Evolutionary conservation across 306 rosid genomes (phyloP), one percentile per base, ranked within the genome.

Genomic region (Styphnolobium japonicum): DNA sequence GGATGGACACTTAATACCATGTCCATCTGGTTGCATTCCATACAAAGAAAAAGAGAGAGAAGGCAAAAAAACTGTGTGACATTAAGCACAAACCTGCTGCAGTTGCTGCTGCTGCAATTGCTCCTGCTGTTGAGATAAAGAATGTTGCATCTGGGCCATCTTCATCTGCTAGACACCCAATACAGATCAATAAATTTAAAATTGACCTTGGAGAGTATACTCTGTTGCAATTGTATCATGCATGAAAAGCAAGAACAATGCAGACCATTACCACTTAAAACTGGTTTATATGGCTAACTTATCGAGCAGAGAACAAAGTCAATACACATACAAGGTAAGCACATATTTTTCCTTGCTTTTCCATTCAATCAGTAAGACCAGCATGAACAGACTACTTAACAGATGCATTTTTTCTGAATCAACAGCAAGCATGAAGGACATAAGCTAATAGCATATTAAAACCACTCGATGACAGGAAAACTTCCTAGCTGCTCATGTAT

Each of bases 121-220:
- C 75, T 94, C 97, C 84, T 87, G 95, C 53, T 84, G 93, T 71
- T 91, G 97, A 76, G 97, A 88, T 39, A 90, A 85, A 68, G 98
- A 86, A 69, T 90, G 97, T 75, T 87, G 98, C 73, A 89, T 80
- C 80, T 87, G 96, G 67, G 91, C 77, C 85, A 92, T 89, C 88
- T 83, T 92, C 83, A 94, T 81, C 92, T 88, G 90, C 64, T 52
- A 67, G 83, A 81, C 19, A 83, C 70, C 58, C 57, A 77, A 65
- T 40, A 67, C 73, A 83, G 69, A 52, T 34, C 33, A 15, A 65
- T 70, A 49, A 57, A 53, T 25, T 66, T 67, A 58, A 53, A 60
- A 69, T 31, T 72, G 45, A 77, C 51, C 70, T 61, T 60, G 19
- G 51, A 43, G 43, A 76, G 76, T 55, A 23, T 43, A 48, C 10